These are phyloP conservation scores for Fusarium sp. DNA, from an alignment of 2,329 filamentous ascomycete species.

Conservation along the genomic window DNA sequence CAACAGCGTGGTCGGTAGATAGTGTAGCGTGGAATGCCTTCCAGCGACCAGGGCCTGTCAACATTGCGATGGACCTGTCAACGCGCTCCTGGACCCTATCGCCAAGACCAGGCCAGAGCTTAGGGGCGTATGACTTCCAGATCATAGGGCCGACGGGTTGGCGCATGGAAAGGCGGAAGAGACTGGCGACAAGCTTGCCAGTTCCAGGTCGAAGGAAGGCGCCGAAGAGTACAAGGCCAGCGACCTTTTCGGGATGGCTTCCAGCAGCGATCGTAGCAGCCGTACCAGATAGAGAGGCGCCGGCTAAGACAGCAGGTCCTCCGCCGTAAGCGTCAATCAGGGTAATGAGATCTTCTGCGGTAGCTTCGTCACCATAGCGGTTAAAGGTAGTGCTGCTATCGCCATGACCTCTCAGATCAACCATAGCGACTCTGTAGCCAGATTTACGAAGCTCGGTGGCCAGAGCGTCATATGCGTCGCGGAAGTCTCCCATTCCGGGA, in stretches of 20 bases:
- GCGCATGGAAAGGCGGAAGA: neutral
- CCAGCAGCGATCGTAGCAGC: constrained; percentile 24
- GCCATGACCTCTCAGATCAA: constrained; percentile 27
- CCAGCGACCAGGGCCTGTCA: constrained; percentile 22
- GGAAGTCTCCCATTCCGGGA: constrained; percentile 24
- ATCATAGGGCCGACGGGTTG: neutral
- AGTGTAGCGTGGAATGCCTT: constrained; percentile 27
- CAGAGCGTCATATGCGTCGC: constrained; percentile 16
- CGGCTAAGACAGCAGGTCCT: constrained; percentile 6
- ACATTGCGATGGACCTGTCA: constrained; percentile 1
- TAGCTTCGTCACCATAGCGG: constrained; percentile 18
- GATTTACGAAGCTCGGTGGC: constrained; percentile 1
- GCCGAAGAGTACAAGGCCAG: constrained; percentile 11
- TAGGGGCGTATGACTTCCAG: constrained; percentile 16
- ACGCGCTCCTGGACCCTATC: constrained; percentile 15
- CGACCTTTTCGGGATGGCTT: constrained; percentile 12
- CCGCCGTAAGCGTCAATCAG: constrained; percentile 12
- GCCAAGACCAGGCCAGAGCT: constrained; percentile 25
- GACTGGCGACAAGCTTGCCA: neutral
- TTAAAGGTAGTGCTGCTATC: constrained; percentile 19
- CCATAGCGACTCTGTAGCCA: constrained; percentile 19
- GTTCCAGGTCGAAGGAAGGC: constrained; percentile 16
- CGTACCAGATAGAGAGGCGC: constrained; percentile 12
- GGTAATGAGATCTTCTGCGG: constrained; percentile 10
- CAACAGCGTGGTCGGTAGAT: constrained; percentile 12